These are phyloP conservation scores for Pyricularia pennisetigena DNA, from an alignment of 2,329 filamentous ascomycete genomes.

Conservation along the genomic window DNA sequence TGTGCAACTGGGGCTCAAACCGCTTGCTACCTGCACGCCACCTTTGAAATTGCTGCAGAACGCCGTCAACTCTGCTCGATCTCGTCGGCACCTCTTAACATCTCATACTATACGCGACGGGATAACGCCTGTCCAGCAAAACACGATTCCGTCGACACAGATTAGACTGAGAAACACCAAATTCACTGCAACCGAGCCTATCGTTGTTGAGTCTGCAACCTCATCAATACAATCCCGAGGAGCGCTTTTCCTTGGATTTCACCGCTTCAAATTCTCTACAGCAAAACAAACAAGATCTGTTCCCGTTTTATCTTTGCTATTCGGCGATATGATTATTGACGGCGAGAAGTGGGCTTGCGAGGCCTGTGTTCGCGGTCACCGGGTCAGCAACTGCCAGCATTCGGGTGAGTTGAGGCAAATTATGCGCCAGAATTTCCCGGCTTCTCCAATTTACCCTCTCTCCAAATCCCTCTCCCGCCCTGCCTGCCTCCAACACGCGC, in stretches of 20 bases:
- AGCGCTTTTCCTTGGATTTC: neutral
- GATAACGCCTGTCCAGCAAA: neutral
- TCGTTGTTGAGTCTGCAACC: neutral
- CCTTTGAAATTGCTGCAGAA: neutral
- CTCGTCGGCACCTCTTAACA: neutral
- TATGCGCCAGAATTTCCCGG: neutral
- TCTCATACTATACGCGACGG: neutral
- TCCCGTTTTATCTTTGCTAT: neutral
- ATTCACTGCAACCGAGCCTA: neutral
- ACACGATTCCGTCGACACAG: neutral
- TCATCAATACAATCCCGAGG: neutral
- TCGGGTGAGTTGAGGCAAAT: conserved; percentile 56
- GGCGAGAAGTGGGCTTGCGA: conserved; percentile 98
- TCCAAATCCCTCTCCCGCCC: neutral
- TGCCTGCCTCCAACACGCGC: neutral
- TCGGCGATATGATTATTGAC: conserved; percentile 64
- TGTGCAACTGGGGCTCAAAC: neutral
- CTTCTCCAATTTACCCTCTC: neutral
- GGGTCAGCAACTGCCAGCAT: conserved; percentile 97
- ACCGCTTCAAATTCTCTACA: neutral
- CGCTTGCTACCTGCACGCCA: neutral
- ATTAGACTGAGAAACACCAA: neutral
- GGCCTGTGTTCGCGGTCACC: conserved; percentile 95
- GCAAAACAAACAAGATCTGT: neutral
- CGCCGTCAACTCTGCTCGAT: neutral